Evolutionary conservation across 208 protist species (phyloP).

Genomic region (Entamoeba dispar): DNA sequence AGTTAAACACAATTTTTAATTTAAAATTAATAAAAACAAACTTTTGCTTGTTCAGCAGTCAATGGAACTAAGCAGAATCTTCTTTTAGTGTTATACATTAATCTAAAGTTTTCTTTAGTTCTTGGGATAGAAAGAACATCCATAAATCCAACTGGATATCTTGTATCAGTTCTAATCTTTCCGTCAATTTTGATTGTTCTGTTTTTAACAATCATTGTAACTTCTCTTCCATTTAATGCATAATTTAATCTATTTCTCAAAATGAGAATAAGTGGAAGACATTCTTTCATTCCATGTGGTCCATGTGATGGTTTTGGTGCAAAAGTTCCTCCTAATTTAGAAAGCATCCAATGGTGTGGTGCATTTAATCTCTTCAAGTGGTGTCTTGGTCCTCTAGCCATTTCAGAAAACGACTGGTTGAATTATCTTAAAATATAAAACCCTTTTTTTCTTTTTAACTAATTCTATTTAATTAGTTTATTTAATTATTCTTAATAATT

Average conservation of each 20-base stretch:
- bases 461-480: no score
- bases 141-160: no score
- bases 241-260: slow-evolving; percentile 85
- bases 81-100: slow-evolving; percentile 95
- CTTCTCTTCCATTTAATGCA: slow-evolving; percentile 78
- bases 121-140: slow-evolving; percentile 85
- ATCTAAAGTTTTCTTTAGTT: slow-evolving; percentile 85
- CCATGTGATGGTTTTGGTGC: slow-evolving; percentile 75
- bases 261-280: slow-evolving; percentile 61
- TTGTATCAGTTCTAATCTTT: slow-evolving; percentile 75
- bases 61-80: slow-evolving; percentile 83
- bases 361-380: slow-evolving; percentile 96
- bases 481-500: no score
- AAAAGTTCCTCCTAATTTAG: slow-evolving; percentile 86
- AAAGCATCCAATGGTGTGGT: slow-evolving; percentile 95
- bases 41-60: slow-evolving; percentile 61
- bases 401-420: no score
- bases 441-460: no score
- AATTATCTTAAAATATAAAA: no score
- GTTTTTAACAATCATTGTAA: slow-evolving; percentile 77
- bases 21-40: slow-evolving; percentile 10
- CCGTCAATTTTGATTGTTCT: slow-evolving; percentile 78
- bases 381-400: slow-evolving; percentile 28
- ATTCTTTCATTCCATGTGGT: slow-evolving; percentile 86
- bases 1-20: background rate